Base-by-base conservation (phyloP, 2,329 filamentous ascomycete species). In the Calcarisporium arbuscula region DNA sequence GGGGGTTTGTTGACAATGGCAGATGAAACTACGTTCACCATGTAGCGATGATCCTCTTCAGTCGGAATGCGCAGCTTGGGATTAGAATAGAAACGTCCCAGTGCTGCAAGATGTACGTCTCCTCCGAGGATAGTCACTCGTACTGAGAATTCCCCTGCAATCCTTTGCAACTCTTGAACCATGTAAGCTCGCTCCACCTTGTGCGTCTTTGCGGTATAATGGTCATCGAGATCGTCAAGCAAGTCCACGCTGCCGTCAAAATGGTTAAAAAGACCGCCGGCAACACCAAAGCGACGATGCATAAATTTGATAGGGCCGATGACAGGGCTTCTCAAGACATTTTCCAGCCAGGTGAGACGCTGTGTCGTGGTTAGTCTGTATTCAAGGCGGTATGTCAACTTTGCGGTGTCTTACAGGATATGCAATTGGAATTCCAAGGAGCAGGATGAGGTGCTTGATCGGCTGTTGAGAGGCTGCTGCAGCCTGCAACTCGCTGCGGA, bases 1-100 rank as follows among this genome's bases (percentile, higher is more conserved):
- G 89, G 87, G 3, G 92, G 92, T 49, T 90, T 90, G 57, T 98
- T 95, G 46, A 94, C 89, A 51, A 98, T 96, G 20, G 89, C 89
- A 1, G 89, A 95, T 6, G 88, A 94, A 34, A 96, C 74, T 15
- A 98, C 74, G 52, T 98, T 98, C 32, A 82, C 83, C 79, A 98
- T 96, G 60, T 96, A 96, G 36, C 92, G 78, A 55, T 87, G 84
- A 58, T 98, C 92, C 39, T 81, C 73, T 53, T 90, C 83, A 36
- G 80, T 82, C 1, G 85, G 73, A 21, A 95, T 73, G 34, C 80
- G 72, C 28, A 92, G 70, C 48, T 80, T 81, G 7, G 87, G 85
- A 50, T 92, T 92, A 12, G 86, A 89, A 66, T 94, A 95, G 67
- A 98, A 96, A 41, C 92, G 85, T 1, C 92, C 92, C 18, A 96